phyloP scores from a whole-genome alignment of 257 asterid genomes.

The Solanum okadae region DNA sequence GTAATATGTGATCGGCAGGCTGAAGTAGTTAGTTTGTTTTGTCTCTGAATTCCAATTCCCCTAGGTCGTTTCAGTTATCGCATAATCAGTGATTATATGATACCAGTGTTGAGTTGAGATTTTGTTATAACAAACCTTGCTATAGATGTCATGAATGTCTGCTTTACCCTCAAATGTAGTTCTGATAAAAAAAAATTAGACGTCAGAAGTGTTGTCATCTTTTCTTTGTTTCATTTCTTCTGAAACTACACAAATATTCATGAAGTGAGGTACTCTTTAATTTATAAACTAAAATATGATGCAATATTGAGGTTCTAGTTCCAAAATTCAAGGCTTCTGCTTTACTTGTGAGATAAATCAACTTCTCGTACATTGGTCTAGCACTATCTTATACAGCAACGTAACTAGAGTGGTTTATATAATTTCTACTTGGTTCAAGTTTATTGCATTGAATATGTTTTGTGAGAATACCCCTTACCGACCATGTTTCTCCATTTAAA shows the following conservation, averaged over 20 bases:
- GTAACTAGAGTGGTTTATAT: background rate
- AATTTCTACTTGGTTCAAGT: background rate
- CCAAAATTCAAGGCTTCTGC: background rate
- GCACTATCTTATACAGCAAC: background rate
- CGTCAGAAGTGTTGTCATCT: background rate
- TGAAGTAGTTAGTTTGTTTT: background rate
- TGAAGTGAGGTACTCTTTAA: background rate
- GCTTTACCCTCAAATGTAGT: background rate
- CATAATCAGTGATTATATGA: background rate
- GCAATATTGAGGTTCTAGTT: background rate
- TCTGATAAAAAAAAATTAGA: background rate
- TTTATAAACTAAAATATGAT: background rate
- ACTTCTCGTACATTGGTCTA: background rate
- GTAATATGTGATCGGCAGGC: background rate
- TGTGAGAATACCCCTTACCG: background rate
- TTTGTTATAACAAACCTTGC: background rate
- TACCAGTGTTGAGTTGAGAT: background rate
- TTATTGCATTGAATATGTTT: background rate
- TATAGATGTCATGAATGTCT: background rate
- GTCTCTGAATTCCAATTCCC: background rate
- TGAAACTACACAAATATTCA: background rate
- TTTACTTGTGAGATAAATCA: background rate
- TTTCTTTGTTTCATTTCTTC: background rate
- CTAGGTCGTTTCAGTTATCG: background rate
- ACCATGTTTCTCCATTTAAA: background rate